Evolutionary conservation across 495 filamentous ascomycete genomes (phyloP).

Genomic region (Glonium stellatum): DNA sequence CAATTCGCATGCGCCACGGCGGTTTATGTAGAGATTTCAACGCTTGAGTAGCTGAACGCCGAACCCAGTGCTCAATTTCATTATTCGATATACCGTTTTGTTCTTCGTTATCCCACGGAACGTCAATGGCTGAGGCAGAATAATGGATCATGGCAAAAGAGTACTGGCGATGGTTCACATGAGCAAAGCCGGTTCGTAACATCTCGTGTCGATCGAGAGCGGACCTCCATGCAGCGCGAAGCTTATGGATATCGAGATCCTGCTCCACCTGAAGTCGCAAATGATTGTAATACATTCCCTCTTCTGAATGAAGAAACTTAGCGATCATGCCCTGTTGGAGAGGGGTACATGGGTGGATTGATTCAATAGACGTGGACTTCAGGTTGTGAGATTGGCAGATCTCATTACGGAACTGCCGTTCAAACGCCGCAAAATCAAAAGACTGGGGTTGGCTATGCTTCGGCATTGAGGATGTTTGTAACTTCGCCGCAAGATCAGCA

Average conservation of each 20-base stretch:
- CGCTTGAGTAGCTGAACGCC: constrained; percentile 2
- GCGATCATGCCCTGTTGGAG: constrained; percentile 56
- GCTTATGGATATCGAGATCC: not conserved
- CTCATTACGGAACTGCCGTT: constrained; percentile 35
- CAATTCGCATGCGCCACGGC: constrained; percentile 44
- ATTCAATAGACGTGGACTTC: constrained; percentile 31
- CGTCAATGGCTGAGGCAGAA: constrained; percentile 14
- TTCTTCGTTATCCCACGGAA: constrained; percentile 43
- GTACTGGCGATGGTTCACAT: constrained; percentile 31
- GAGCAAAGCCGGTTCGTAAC: constrained; percentile 37
- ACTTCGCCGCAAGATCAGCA: constrained; percentile 37
- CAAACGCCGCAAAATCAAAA: constrained; percentile 40
- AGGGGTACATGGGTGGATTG: constrained; percentile 56
- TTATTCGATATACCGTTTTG: constrained; percentile 4
- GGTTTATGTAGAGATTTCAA: constrained; percentile 40
- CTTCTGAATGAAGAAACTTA: constrained; percentile 31
- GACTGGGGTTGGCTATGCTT: not conserved
- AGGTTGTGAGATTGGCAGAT: constrained; percentile 16
- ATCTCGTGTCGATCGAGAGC: constrained; percentile 31
- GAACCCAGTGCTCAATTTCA: constrained; percentile 15
- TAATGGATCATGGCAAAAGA: constrained; percentile 65
- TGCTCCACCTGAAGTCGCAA: constrained; percentile 40
- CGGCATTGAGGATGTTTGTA: constrained; percentile 9
- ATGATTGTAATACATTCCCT: constrained; percentile 57
- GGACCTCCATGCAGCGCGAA: constrained; percentile 31